Base-by-base conservation (phyloP, 192 early-diverging fungal genomes). In the Rhizoclosmatium sp. region DNA sequence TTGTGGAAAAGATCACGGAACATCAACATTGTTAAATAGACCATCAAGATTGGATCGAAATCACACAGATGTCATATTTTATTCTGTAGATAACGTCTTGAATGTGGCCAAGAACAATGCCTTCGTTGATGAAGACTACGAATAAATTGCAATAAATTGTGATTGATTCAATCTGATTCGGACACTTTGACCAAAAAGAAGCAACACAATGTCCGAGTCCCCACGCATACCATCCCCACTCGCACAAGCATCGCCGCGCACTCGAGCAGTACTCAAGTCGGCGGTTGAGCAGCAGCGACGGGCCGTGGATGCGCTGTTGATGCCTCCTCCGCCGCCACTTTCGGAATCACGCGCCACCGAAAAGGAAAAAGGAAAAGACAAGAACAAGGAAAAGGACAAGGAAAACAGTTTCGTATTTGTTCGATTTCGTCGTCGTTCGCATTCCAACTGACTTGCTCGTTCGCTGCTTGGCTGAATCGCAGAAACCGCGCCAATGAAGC, bases 281-380 rank as follows among this genome's bases (percentile, higher is more conserved):
- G 72, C 72, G 1, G 31, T 60, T 31, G 7, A 9, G 3, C 9
- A 23, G 4, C 72, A 75, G 59, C n/a, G 7, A 2, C 7, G 45
- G 16, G 56, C 72, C 14, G 16, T 44, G 3, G 72, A 75, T 45
- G 21, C 59, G 44, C 72, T 75, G 14, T 2, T 45, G 41, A 75
- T 75, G 72, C 72, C 72, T 14, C 72, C 72, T 3, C 72, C 72
- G 40, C 72, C 72, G 72, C 72, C 59, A 41, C 72, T 10, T 21
- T 21, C 67, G 10, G 31, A 31, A 31, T 31, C 31, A 31, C 31
- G 31, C 31, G 31, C 31, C 31, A 31, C 31, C 31, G 31, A 31
- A 31, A 31, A 31, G 31, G 31, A 31, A 31, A 31, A 31, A 0
- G 31, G 31, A 31, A 31, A 31, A 31, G 31, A 31, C 31, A 31